Evolutionary conservation across 106 monocot species (phyloP).

Genomic region (Dioscorea dumetorum): DNA sequence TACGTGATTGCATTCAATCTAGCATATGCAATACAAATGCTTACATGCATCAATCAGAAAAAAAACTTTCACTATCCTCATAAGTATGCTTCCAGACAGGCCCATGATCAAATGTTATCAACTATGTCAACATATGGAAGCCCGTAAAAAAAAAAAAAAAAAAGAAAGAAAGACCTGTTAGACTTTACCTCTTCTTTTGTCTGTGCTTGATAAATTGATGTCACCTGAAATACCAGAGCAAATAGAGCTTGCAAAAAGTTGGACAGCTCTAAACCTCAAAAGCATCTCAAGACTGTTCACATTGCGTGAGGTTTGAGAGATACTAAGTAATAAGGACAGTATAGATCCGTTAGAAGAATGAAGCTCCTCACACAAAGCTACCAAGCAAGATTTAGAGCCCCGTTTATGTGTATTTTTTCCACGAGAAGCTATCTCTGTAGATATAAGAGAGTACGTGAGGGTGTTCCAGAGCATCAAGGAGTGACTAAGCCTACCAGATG

Average conservation of each 20-base stretch:
- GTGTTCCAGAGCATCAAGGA: slow-evolving; percentile 81
- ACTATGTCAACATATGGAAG: too few relatives aligned
- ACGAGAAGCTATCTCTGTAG: slow-evolving; percentile 82
- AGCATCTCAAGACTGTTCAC: slow-evolving; percentile 41
- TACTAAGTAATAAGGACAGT: slow-evolving; percentile 42
- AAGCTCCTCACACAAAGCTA: slow-evolving; percentile 50
- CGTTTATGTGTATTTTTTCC: slow-evolving; percentile 23
- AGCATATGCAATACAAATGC: too few relatives aligned
- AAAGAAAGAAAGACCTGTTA: too few relatives aligned
- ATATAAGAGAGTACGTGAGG: slow-evolving; percentile 61
- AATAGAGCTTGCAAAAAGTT: slow-evolving; percentile 58
- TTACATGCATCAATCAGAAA: too few relatives aligned
- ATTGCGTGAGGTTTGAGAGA: slow-evolving; percentile 42
- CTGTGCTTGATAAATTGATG: slow-evolving; percentile 17
- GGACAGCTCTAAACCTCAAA: slow-evolving; percentile 62
- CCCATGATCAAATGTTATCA: too few relatives aligned
- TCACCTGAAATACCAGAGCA: slow-evolving; percentile 50
- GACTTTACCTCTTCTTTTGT: slow-evolving; percentile 11
- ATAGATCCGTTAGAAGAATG: slow-evolving; percentile 59
- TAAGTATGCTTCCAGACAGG: too few relatives aligned
- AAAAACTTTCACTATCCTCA: too few relatives aligned
- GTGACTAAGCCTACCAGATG: slow-evolving; percentile 34
- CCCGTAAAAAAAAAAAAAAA: too few relatives aligned
- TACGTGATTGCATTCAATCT: too few relatives aligned
- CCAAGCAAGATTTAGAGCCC: slow-evolving; percentile 24